A percentile compares a stretch with the other conserved stretches of the same genome.
Evolutionary conservation across 805 yeast species (phyloP).

Genomic region (Saccharomycopsis sp.): DNA sequence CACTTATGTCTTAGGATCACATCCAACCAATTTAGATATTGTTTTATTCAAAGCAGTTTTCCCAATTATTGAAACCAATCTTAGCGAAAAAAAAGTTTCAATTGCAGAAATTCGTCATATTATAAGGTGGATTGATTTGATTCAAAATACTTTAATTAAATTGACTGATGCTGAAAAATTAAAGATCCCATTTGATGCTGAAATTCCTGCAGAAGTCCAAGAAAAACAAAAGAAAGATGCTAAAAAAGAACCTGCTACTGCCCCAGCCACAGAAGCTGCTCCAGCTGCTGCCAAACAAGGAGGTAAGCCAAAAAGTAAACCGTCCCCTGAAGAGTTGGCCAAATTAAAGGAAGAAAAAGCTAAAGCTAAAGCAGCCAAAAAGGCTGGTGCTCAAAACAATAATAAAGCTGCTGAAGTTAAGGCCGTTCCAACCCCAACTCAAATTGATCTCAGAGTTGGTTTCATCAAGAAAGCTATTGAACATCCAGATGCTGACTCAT

Average conservation of each 20-base stretch:
- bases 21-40: constrained; percentile 61
- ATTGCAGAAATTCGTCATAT: constrained; percentile 63
- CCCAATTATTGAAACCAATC: constrained; percentile 31
- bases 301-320: constrained; percentile 16
- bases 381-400: constrained; percentile 49
- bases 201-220: constrained; percentile 66
- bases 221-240: constrained; percentile 38
- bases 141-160: constrained; percentile 55
- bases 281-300: constrained; percentile 15
- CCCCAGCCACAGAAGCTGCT: constrained; percentile 21
- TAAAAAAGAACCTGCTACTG: constrained; percentile 20
- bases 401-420: constrained; percentile 35
- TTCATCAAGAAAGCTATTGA: constrained; percentile 91
- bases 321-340: constrained; percentile 23
- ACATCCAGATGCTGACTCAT: constrained; percentile 96
- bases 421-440: constrained; percentile 67
- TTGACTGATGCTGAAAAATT: constrained; percentile 39
- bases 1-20: constrained; percentile 63
- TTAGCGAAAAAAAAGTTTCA: constrained; percentile 38
- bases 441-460: constrained; percentile 91
- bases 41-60: constrained; percentile 55
- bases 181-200: constrained; percentile 46
- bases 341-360: constrained; percentile 25
- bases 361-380: constrained; percentile 30
- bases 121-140: constrained; percentile 83